phyloP scores from a whole-genome alignment of 345 rosid species.

The Citrus trifoliata region DNA sequence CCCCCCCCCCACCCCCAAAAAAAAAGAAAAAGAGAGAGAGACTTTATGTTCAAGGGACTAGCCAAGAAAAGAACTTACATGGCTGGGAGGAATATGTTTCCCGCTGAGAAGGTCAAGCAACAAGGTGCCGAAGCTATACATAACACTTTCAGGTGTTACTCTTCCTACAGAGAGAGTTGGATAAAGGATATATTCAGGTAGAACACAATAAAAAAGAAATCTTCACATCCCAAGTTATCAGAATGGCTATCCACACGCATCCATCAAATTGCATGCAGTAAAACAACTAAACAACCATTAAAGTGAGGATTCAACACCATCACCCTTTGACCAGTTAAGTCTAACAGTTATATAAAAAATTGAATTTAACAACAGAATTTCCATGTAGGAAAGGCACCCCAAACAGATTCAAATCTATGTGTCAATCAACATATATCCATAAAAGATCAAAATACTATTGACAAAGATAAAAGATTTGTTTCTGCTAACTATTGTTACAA shows the following conservation, averaged over 20 bases:
- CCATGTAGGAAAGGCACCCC: neutral
- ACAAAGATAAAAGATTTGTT: neutral
- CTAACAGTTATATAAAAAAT: neutral
- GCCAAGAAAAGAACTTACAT: conserved; percentile 48
- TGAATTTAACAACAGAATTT: neutral
- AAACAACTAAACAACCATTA: neutral
- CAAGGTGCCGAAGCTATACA: conserved; percentile 88
- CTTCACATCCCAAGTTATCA: neutral
- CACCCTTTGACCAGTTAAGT: neutral
- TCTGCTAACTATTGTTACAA: neutral
- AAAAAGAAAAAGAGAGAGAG: too few relatives aligned
- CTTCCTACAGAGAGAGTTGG: conserved; percentile 51
- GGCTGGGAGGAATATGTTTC: conserved; percentile 96
- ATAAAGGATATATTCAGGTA: neutral
- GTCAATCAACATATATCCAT: neutral
- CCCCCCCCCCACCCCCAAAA: too few relatives aligned
- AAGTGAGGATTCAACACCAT: neutral
- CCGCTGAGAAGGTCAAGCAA: conserved; percentile 93
- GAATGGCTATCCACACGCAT: neutral
- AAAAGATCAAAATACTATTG: neutral
- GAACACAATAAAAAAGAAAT: neutral
- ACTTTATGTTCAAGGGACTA: neutral
- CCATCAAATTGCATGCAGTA: neutral
- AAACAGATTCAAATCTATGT: neutral
- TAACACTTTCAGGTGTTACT: conserved; percentile 85